Evolutionary conservation across 2,329 filamentous ascomycete species (phyloP), one percentile per base, ranked within the genome.

Genomic region (Venturia oleaginea): DNA sequence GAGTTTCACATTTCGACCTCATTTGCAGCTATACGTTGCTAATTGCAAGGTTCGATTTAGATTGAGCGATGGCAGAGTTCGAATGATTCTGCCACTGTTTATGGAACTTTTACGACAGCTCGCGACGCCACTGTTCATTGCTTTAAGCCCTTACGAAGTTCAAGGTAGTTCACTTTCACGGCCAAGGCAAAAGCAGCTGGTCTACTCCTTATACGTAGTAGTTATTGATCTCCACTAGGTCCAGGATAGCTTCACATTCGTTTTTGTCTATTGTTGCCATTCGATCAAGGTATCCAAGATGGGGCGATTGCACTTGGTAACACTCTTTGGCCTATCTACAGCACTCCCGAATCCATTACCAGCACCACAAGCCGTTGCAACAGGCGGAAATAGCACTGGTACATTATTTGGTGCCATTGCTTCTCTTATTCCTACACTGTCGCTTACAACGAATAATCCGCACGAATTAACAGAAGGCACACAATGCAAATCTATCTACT

Each of bases 401-500:
- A 60, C 57, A 24, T 43, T 60, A 8, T 24, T 42, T 37, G 57
- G 57, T 19, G 30, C 57, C 13, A 60, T 60, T 34, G 19, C 38
- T 22, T 38, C 34, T 30, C 34, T 60, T 4, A 38, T 60, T 4
- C 57, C 57, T 7, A 24, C 3, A 0, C 30, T 60, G 4, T 24
- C 7, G 22, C 57, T 60, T 4, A 42, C 3, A 42, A 43, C 57
- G 13, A 60, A 60, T 37, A 15, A 60, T 42, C 34, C 57, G 27
- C 57, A 60, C 34, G 57, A 60, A 5, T 11, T 60, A 10, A 42
- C 57, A 3, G 13, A 38, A 27, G 57, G 57, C 13, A 38, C 57
- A 2, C 67, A 69, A 6, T 78, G 77, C 65, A 71, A 73, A 27
- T 67, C 70, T 22, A 70, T 76, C 1, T 75, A 74, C 42, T 75